These are phyloP conservation scores for Saccharomycodes ludwigii DNA, from an alignment of 805 yeast species.

Conservation along the genomic window DNA sequence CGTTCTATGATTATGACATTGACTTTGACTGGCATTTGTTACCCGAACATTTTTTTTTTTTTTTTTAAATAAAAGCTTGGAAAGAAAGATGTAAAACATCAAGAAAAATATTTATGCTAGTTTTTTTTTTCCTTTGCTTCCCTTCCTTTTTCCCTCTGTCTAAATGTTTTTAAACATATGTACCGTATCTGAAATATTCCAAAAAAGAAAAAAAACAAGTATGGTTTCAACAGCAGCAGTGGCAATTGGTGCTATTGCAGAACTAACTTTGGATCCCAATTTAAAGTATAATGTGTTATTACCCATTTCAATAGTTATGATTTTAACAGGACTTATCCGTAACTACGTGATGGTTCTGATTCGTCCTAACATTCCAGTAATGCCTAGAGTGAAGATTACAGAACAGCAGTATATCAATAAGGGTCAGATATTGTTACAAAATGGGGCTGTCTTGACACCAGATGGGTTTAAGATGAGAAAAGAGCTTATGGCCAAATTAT, in stretches of 20 bases:
- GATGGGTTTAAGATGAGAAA: slow-evolving; percentile 44
- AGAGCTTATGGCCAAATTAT: slow-evolving; percentile 31
- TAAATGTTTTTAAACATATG: too few species aligned
- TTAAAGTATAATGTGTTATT: slow-evolving; percentile 81
- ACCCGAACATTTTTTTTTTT: too few species aligned
- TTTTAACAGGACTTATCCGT: slow-evolving; percentile 70
- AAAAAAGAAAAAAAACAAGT: background rate
- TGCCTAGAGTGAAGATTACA: slow-evolving; percentile 36
- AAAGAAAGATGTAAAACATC: too few species aligned
- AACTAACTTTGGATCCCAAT: slow-evolving; percentile 63
- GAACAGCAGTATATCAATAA: slow-evolving; percentile 55
- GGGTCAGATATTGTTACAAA: slow-evolving; percentile 43
- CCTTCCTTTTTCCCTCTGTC: too few species aligned
- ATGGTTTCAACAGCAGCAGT: slow-evolving; percentile 6
- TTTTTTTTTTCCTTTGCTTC: too few species aligned
- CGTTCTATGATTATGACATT: too few species aligned
- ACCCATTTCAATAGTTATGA: slow-evolving; percentile 86
- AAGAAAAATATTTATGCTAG: too few species aligned
- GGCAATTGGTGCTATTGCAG: slow-evolving; percentile 28
- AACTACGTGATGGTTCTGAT: slow-evolving; percentile 53
- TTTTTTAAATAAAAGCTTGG: too few species aligned
- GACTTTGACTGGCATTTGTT: too few species aligned
- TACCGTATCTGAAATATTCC: too few species aligned
- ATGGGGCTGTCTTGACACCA: slow-evolving; percentile 38
- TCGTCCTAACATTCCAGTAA: slow-evolving; percentile 44